Conservation (phyloP, 345 rosid genomes). For the Chamaenerion angustifolium region DNA sequence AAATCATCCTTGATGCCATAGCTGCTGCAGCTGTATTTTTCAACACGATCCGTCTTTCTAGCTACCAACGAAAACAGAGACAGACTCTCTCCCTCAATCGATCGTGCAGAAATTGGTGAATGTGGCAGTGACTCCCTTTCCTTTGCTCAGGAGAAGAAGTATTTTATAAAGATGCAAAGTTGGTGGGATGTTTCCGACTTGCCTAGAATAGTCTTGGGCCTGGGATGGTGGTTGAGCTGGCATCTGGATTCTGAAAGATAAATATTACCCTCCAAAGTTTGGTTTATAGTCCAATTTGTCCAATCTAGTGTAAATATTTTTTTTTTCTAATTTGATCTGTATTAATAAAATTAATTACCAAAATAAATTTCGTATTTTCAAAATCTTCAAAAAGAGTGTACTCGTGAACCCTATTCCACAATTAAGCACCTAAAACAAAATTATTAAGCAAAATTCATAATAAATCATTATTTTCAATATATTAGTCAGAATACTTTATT, state of each 20-base stretch:
- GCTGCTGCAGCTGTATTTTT: neutral
- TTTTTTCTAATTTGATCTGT: too few species aligned
- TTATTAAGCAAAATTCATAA: too few species aligned
- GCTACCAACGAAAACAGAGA: too few species aligned
- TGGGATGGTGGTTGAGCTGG: slow-evolving; percentile 5
- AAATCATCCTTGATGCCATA: slow-evolving; percentile 59
- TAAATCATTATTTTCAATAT: too few species aligned
- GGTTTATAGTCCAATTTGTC: too few species aligned
- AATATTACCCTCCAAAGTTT: neutral
- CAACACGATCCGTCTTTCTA: neutral
- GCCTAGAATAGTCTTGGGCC: neutral
- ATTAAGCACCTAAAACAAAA: too few species aligned
- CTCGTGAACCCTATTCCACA: too few species aligned
- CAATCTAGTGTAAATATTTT: too few species aligned
- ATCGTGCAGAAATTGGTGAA: neutral
- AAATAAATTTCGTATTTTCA: too few species aligned
- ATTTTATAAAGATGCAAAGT: slow-evolving; percentile 1
- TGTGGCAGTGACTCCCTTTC: neutral
- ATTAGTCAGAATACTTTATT: too few species aligned
- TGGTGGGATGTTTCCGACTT: slow-evolving; percentile 6
- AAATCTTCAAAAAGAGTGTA: too few species aligned
- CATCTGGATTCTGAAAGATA: neutral
- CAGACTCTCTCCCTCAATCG: neutral
- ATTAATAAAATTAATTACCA: too few species aligned
- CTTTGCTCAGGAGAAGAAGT: neutral